Base-by-base conservation (phyloP, 2,329 filamentous ascomycete genomes). In the Xylaria sp. region DNA sequence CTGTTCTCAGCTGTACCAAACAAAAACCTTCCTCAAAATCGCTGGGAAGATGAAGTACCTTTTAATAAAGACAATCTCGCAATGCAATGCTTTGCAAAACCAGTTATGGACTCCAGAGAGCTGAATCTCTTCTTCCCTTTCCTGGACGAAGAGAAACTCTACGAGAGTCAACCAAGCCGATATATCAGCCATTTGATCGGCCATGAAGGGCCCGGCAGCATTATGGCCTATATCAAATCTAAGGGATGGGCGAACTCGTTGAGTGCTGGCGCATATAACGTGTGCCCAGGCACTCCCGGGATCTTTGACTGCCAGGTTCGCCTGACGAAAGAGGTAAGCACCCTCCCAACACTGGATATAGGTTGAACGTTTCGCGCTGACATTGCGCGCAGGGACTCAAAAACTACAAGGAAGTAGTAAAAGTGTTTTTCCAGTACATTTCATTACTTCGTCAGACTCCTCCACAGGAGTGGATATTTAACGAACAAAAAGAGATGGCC, bases 171-270 rank as follows among this genome's bases (percentile, higher is more conserved):
- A 72, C 94, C 94, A 0, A 92, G 92, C 71, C 88, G 92, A 69
- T 97, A 97, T 77, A 89, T 97, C 68, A 92, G 92, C 75, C 94
- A 97, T 77, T 83, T 97, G 62, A 92, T 97, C 70, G 94, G 94
- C 4, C 94, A 97, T 74, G 94, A 97, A 79, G 94, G 94, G 0
- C 94, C 94, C 0, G 94, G 94, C 4, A 97, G 94, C 79, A 92
- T 97, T 75, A 89, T 97, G 82, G 90, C 94, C 2, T 94, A 96
- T 78, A 87, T 97, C 80, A 97, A 97, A 79, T 89, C 88, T 31
- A 96, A 94, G 80, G 94, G 94, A 7, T 97, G 94, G 93, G 93
- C 91, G 4, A 97, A 94, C 74, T 89, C 90, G 2, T 84, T 97
- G 2, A 93, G 91, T 54, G 92, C 93, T 46, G 94, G 94, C 42